Evolutionary conservation across 352 stramenopile species (phyloP), one percentile per base, ranked within the genome.

Genomic region (Blastocystis hominis): DNA sequence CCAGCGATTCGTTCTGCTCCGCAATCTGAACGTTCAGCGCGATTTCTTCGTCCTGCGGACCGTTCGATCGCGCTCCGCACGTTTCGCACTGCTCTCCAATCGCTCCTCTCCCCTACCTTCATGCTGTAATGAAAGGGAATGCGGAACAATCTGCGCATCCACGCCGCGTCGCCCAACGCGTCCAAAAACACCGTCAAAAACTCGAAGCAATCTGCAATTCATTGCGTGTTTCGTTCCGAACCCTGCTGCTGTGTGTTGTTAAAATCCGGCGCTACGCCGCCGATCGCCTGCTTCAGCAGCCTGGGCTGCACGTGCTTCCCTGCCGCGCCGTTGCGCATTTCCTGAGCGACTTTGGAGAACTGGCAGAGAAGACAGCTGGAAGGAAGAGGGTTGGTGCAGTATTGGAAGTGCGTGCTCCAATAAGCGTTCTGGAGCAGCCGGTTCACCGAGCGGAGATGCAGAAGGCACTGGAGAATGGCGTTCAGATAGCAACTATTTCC

Each of bases 401-500:
- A 24, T 15, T 61, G 34, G 24, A 80, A 69, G 38, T 75, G 64
- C 6, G 70, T 46, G 40, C 42, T 44, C 10, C 77, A 38, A 30
- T 55, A 38, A 24, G 38, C 30, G 10, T 24, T 47, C 47, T 90
- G 54, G 24, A 72, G 38, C 0, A 70, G 63, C 24, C 34, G 61
- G 13, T 50, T 7, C n/a, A 70, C 54, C 20, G 70, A 50, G 24
- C 3, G 17, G 0, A 59, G 68, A 53, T 78, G 47, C 36, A 97
- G 89, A 7, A 99, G 89, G 20, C 98, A 88, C 91, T 99, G 97
- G 17, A 98, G 90, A 62, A 98, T 93, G 62, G 93, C 97, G 89
- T 98, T 99, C 91, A 98, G 95, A 91, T 99, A 99, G 92, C 97
- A 99, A 44, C 94, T 98, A 90, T 99, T 99, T 3, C 97, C 97